Evolutionary conservation across 1,284 basidiomycete genomes (phyloP).

Genomic region (Ustilago cynodontis): DNA sequence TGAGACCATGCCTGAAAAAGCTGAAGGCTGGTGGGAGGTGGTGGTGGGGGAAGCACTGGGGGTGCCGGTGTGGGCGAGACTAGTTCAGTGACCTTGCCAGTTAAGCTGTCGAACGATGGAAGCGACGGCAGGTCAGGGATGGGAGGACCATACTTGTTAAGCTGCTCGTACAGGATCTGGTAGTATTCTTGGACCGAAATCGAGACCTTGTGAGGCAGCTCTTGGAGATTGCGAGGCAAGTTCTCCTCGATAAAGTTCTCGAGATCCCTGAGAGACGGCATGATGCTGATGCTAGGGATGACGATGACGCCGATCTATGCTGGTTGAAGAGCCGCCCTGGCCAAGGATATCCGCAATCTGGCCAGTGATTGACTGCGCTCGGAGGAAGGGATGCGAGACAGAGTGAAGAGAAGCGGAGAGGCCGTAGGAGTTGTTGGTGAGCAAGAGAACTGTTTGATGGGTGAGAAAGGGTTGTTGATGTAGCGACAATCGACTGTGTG

Average conservation of each 20-base stretch:
- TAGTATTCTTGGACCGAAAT: slow-evolving; percentile 57
- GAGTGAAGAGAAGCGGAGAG: neutral
- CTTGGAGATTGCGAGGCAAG: slow-evolving; percentile 55
- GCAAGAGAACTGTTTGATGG: neutral
- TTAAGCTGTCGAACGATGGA: slow-evolving; percentile 46
- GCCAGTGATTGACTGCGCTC: neutral
- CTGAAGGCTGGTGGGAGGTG: slow-evolving; percentile 44
- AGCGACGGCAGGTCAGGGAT: slow-evolving; percentile 44
- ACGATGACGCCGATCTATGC: neutral
- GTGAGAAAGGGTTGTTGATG: neutral
- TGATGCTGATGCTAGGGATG: slow-evolving; percentile 29
- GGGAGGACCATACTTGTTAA: slow-evolving; percentile 58
- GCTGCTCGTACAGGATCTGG: slow-evolving; percentile 52
- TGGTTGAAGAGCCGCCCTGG: neutral
- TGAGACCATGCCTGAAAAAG: slow-evolving; percentile 27
- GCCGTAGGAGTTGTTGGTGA: neutral
- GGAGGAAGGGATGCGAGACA: neutral
- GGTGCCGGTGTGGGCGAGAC: slow-evolving; percentile 31
- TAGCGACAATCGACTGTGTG: neutral
- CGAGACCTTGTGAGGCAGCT: slow-evolving; percentile 57
- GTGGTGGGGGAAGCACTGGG: slow-evolving; percentile 44
- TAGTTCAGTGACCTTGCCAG: slow-evolving; percentile 35
- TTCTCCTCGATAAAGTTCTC: slow-evolving; percentile 62
- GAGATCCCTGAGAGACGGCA: slow-evolving; percentile 62
- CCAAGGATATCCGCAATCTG: neutral